Percentiles rank a stretch among this genome's conserved stretches.
These are phyloP conservation scores for Curvularia lunata DNA, from an alignment of 2,329 filamentous ascomycete genomes.

Conservation along the genomic window DNA sequence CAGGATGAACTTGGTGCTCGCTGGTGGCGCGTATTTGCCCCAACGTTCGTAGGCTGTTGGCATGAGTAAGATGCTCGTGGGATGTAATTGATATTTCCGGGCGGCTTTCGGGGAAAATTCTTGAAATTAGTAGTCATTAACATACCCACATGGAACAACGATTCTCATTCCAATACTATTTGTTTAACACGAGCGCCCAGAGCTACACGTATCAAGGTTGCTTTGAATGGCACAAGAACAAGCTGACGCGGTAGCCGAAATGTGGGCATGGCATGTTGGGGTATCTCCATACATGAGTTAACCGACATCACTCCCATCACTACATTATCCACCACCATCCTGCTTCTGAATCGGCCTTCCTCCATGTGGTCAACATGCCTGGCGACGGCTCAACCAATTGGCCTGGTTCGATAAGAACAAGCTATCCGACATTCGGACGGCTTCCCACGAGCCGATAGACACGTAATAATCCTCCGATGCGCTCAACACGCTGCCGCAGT, in stretches of 20 bases:
- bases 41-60: slow-evolving; percentile 13
- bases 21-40: slow-evolving; percentile 74
- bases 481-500: neutral
- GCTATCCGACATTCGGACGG: neutral
- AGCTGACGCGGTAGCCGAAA: neutral
- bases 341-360: neutral
- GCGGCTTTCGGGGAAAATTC: slow-evolving; percentile 1
- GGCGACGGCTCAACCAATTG: no score
- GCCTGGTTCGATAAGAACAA: neutral
- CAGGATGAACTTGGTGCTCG: slow-evolving; percentile 90
- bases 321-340: neutral
- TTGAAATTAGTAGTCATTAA: slow-evolving; percentile 5
- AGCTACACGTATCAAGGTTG: neutral
- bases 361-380: neutral
- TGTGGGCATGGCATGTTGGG: neutral
- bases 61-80: neutral
- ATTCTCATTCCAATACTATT: slow-evolving; percentile 2
- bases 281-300: neutral
- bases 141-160: slow-evolving; percentile 10
- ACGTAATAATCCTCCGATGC: neutral
- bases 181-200: neutral
- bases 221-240: neutral
- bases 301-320: neutral
- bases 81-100: neutral
- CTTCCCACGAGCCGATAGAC: neutral